Base-by-base conservation (phyloP, 352 stramenopile species). In the Blastocystis sp. region DNA sequence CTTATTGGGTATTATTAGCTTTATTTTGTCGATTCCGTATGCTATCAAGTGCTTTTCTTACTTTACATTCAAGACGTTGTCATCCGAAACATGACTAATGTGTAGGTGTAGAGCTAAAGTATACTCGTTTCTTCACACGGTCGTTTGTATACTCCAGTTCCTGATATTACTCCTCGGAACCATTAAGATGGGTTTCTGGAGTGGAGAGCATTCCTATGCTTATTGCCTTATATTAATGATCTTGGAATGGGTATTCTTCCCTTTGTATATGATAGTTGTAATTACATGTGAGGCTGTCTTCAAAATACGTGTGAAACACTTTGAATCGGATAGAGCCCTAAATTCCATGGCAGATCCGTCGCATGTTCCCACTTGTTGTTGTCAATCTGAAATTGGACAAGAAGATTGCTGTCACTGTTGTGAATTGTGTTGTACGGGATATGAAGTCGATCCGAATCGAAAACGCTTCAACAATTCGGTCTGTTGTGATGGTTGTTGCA, bases 401-500 rank as follows among this genome's bases (percentile, higher is more conserved):
- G 14, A 19, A n/a, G 59, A 69, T 43, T 69, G 59, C 24, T 69
- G 59, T 32, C 24, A 29, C 3, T 43, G 32, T 43, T 69, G 59
- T 39, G 24, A 69, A 6, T 43, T 21, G 4, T 69, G 59, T 16
- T 69, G 59, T 43, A 46, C 39, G 7, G 14, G 39, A 24, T n/a
- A 46, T 32, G 14, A 21, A 19, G 16, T 43, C 7, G 39, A 69
- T 14, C 24, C 24, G 14, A 46, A 29, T 21, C 24, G 24, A 35
- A 69, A 21, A 39, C 59, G 59, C 14, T 69, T 43, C 59, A 69
- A 69, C 24, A 69, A 69, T 24, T 69, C 59, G 1, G n/a, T 35
- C 19, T 69, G 59, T 16, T 69, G 59, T 43, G 59, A 69, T 69
- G 59, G 63, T 5, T 74, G 63, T 43, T 74, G 63, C 14, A 46